Percentiles rank a stretch among this genome's conserved stretches.
Conservation (phyloP, 441 rosid species). For the Kokia cookei region DNA sequence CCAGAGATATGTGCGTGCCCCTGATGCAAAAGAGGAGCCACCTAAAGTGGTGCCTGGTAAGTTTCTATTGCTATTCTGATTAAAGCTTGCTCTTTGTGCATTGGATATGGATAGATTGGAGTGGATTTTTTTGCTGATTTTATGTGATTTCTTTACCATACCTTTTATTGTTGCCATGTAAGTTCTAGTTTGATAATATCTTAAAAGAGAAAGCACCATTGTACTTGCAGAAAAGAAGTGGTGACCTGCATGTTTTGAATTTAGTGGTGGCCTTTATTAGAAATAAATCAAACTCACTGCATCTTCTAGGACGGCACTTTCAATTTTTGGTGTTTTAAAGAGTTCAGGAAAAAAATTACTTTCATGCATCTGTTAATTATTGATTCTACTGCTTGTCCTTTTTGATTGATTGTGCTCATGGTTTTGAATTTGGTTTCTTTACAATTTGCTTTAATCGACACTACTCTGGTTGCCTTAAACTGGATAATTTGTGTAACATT, state of each 20-base stretch:
- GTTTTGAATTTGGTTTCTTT: background rate
- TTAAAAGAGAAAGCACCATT: background rate
- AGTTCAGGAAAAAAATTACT: background rate
- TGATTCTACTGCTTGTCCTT: background rate
- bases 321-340: background rate
- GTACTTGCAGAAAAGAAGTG: background rate
- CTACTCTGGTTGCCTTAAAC: background rate
- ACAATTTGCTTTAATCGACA: background rate
- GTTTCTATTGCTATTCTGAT: conserved; percentile 13
- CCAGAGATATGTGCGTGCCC: conserved; percentile 70
- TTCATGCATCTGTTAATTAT: background rate
- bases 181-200: background rate
- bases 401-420: background rate
- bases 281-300: background rate
- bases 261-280: background rate
- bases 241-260: background rate
- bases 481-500: background rate
- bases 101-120: background rate
- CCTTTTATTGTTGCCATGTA: background rate
- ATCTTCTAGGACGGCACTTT: background rate
- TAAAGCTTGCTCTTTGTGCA: conserved; percentile 2
- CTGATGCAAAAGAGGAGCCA: conserved; percentile 82
- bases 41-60: conserved; percentile 76
- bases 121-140: background rate
- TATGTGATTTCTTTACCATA: background rate